A percentile compares a stretch with the other conserved stretches of the same genome.
These are phyloP conservation scores for Clarireedia homoeocarpa DNA, from an alignment of 2,329 filamentous ascomycete genomes.

Conservation along the genomic window DNA sequence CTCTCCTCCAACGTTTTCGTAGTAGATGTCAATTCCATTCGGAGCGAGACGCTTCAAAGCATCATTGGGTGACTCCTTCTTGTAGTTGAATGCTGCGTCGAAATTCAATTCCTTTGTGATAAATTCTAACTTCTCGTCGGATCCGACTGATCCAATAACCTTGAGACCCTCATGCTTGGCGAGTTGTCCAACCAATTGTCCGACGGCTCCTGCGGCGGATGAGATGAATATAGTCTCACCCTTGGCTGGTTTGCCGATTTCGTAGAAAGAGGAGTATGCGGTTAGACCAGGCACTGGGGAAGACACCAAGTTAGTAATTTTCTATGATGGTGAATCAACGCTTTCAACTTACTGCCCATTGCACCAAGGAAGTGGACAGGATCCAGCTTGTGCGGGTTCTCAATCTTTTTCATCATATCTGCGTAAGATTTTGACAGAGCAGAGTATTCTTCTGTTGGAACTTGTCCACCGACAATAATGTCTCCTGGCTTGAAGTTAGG, in stretches of 20 bases:
- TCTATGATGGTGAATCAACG: neutral
- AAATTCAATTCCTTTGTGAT: conserved; percentile 67
- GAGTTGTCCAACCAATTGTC: conserved; percentile 68
- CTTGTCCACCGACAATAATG: conserved; percentile 43
- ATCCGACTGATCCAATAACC: conserved; percentile 68
- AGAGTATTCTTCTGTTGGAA: conserved; percentile 64
- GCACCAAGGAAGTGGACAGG: conserved; percentile 63
- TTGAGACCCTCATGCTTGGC: conserved; percentile 68
- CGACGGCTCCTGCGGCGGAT: conserved; percentile 66
- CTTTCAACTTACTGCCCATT: conserved; percentile 44
- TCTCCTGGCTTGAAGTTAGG: conserved; percentile 59
- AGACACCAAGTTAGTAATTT: neutral
- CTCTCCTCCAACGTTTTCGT: conserved; percentile 72
- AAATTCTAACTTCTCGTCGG: conserved; percentile 68
- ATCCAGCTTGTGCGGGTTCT: conserved; percentile 64
- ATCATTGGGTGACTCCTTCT: conserved; percentile 59
- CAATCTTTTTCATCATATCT: conserved; percentile 42
- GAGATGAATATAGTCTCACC: conserved; percentile 74
- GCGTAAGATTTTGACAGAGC: conserved; percentile 37
- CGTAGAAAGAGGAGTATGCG: conserved; percentile 66
- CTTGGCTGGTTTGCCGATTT: conserved; percentile 67
- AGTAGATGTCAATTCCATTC: conserved; percentile 72
- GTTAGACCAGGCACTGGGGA: conserved; percentile 59
- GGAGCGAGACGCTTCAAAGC: conserved; percentile 61
- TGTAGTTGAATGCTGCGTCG: conserved; percentile 73